These are phyloP conservation scores for Colletotrichum tropicicola DNA, from an alignment of 2,329 filamentous ascomycete genomes.

Conservation along the genomic window DNA sequence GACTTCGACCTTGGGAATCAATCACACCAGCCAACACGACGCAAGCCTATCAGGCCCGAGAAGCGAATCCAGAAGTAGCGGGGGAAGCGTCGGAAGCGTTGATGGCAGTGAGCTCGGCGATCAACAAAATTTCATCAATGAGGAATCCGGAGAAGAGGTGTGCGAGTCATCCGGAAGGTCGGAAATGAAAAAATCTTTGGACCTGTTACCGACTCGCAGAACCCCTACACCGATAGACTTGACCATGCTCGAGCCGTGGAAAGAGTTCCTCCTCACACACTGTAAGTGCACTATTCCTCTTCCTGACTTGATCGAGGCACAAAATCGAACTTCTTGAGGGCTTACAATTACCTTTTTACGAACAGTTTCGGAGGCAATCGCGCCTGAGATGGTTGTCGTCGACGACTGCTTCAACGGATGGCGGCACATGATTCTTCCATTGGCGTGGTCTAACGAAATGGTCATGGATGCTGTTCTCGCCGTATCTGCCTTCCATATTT, in stretches of 20 bases:
- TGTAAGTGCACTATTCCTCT: constrained; percentile 23
- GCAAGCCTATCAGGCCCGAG: neutral
- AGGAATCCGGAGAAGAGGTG: too few relatives aligned
- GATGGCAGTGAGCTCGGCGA: too few relatives aligned
- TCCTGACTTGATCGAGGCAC: neutral
- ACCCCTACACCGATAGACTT: neutral
- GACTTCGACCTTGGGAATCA: neutral
- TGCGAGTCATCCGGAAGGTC: neutral
- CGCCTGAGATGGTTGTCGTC: constrained; percentile 34
- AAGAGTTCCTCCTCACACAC: constrained; percentile 9
- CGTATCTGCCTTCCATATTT: constrained; percentile 36
- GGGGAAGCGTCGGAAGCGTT: too few relatives aligned
- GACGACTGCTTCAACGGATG: constrained; percentile 34
- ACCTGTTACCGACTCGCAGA: neutral
- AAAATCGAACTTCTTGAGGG: neutral
- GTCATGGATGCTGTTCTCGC: constrained; percentile 38
- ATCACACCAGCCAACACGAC: neutral
- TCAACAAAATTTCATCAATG: too few relatives aligned
- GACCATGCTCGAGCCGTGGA: constrained; percentile 2
- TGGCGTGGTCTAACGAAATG: constrained; percentile 33
- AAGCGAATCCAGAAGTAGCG: too few relatives aligned
- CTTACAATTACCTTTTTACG: neutral
- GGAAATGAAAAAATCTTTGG: neutral
- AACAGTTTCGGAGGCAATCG: constrained; percentile 35
- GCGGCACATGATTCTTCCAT: constrained; percentile 32